These are phyloP conservation scores for Crassisporium funariophilum DNA, from an alignment of 768 basidiomycete species.

Conservation along the genomic window DNA sequence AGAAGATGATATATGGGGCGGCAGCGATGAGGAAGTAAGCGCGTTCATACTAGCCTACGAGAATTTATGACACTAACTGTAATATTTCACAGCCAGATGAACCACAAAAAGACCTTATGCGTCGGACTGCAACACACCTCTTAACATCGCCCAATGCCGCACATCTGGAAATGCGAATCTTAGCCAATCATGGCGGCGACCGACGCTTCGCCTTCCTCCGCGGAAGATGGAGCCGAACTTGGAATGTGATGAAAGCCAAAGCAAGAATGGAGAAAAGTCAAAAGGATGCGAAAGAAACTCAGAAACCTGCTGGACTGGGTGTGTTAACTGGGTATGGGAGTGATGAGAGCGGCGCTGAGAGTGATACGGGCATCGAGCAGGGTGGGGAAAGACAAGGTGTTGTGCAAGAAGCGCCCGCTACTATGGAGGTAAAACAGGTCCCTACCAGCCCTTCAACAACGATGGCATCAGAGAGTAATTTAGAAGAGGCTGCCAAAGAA, in stretches of 20 bases:
- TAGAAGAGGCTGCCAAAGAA: slow-evolving; percentile 37
- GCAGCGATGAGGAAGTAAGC: slow-evolving; percentile 69
- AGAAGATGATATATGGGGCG: slow-evolving; percentile 60
- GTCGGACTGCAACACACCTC: slow-evolving; percentile 71
- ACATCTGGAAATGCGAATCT: slow-evolving; percentile 84
- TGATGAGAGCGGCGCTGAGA: slow-evolving; percentile 33
- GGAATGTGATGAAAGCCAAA: slow-evolving; percentile 58
- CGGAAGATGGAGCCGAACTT: slow-evolving; percentile 71
- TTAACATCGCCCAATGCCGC: slow-evolving; percentile 73
- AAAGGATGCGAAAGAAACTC: slow-evolving; percentile 27
- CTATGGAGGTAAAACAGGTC: not conserved
- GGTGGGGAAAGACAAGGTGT: slow-evolving; percentile 19
- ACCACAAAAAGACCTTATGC: slow-evolving; percentile 65
- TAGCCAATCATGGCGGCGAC: slow-evolving; percentile 83
- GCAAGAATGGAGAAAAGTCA: slow-evolving; percentile 34
- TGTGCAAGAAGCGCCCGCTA: not conserved
- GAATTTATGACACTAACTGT: not conserved
- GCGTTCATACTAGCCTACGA: not conserved
- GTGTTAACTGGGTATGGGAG: slow-evolving; percentile 61
- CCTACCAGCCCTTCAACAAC: not conserved
- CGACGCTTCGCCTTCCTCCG: slow-evolving; percentile 79
- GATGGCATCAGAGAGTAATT: not conserved
- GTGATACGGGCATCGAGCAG: slow-evolving; percentile 19
- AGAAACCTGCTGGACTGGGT: slow-evolving; percentile 41
- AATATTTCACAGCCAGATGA: slow-evolving; percentile 54